Evolutionary conservation across 306 rosid species (phyloP).

Genomic region (Hippophae gyantsensis): DNA sequence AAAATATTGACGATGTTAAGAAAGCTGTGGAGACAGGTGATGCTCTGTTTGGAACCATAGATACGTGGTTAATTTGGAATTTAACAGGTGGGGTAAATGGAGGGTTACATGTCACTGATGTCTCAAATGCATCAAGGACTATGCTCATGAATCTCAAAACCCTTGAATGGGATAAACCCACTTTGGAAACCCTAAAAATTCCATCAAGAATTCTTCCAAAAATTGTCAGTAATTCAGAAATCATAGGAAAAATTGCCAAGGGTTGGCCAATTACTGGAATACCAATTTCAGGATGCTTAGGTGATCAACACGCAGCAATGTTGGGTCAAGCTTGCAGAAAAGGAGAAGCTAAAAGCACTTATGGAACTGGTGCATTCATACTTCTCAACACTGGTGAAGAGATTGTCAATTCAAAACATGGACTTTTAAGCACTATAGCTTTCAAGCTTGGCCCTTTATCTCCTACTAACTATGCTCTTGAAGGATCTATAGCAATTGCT

Average conservation of each 20-base stretch:
- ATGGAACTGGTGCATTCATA: slow-evolving; percentile 92
- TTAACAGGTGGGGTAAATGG: slow-evolving; percentile 68
- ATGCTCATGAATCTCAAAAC: slow-evolving; percentile 86
- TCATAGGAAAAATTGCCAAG: slow-evolving; percentile 45
- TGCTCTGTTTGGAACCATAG: slow-evolving; percentile 80
- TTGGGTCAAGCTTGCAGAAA: slow-evolving; percentile 64
- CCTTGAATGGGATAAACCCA: slow-evolving; percentile 63
- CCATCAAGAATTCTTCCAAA: slow-evolving; percentile 60
- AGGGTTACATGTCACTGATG: slow-evolving; percentile 78
- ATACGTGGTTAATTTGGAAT: slow-evolving; percentile 90
- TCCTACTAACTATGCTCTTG: slow-evolving; percentile 71
- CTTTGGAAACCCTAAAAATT: slow-evolving; percentile 43
- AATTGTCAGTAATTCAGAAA: slow-evolving; percentile 69
- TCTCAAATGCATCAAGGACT: slow-evolving; percentile 82
- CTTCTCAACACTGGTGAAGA: slow-evolving; percentile 73
- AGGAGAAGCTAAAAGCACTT: slow-evolving; percentile 92
- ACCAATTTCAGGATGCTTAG: slow-evolving; percentile 78
- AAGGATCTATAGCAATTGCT: slow-evolving; percentile 95
- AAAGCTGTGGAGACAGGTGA: slow-evolving; percentile 53
- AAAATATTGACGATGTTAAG: slow-evolving; percentile 56
- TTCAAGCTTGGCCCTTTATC: slow-evolving; percentile 69
- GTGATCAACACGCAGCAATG: slow-evolving; percentile 97
- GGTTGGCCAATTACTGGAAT: slow-evolving; percentile 79
- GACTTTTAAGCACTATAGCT: slow-evolving; percentile 72
- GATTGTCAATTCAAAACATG: slow-evolving; percentile 46